Base-by-base conservation (phyloP, 345 rosid species). In the Salix caprea region DNA sequence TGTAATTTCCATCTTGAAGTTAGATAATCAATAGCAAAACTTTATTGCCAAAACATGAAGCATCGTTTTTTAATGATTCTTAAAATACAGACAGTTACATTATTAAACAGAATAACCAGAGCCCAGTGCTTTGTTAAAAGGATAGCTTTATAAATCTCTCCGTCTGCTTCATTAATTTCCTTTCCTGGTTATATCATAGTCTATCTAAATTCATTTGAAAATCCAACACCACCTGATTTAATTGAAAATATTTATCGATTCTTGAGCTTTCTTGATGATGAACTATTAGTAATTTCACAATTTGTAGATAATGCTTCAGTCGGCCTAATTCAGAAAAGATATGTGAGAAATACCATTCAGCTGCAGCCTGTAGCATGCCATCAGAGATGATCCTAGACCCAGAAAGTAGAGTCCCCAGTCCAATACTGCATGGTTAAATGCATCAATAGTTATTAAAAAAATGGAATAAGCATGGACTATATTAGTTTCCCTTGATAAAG, bases 341-440 rank as follows among this genome's bases (percentile, higher is more conserved):
- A 79, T 62, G 78, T 71, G 68, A 74, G 46, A 70, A 66, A 65
- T 87, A 96, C 99, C 98, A 90, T 84, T 93, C 98, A 13, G 97
- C 91, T 76, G 99, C 99, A 34, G 97, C 99, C 87, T 93, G 99
- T 80, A 96, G 94, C 99, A 96, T 96, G 80, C 99, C 97, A 70
- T 92, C 96, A 32, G 98, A 89, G 65, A 96, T 75, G 26, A 90
- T 89, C 82, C 94, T 88, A 40, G 98, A 87, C 73, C 99, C 98
- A 50, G 98, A 92, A 69, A 96, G 91, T 73, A 96, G 98, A 86
- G 96, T 90, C 40, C 99, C 99, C 65, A 96, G 98, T 73, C 99
- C 99, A 80, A 96, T 88, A 64, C 98, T 96, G 89, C 83, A 91
- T 32, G 61, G 65, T 71, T 28, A 70, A 39, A 68, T 11, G 24